phyloP scores from a whole-genome alignment of 257 asterid genomes.

The Cynanchum wilfordii region DNA sequence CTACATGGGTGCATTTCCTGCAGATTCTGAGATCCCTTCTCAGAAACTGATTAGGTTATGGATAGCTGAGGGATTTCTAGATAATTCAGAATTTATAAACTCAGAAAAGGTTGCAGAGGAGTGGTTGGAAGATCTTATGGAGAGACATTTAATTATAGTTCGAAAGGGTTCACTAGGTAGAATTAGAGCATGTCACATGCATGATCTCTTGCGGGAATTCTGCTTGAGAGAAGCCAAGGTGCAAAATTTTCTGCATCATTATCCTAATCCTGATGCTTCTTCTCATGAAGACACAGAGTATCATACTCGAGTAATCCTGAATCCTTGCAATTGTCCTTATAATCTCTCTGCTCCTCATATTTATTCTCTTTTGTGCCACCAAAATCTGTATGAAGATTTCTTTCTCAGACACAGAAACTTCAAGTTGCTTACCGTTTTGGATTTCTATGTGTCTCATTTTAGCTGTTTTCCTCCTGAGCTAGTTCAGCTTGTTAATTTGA shows the following conservation, averaged over 20 bases:
- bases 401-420: slow-evolving; percentile 18
- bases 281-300: not conserved
- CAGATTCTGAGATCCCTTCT: not conserved
- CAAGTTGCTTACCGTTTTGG: slow-evolving; percentile 30
- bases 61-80: slow-evolving; percentile 27
- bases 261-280: not conserved
- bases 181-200: slow-evolving; percentile 29
- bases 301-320: slow-evolving; percentile 15
- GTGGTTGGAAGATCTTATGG: slow-evolving; percentile 31
- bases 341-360: slow-evolving; percentile 14
- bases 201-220: slow-evolving; percentile 30
- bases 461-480: not conserved
- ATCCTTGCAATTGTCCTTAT: not conserved
- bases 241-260: slow-evolving; percentile 24
- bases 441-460: slow-evolving; percentile 20
- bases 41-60: not conserved
- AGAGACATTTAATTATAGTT: slow-evolving; percentile 26
- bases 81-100: not conserved
- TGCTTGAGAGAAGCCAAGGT: slow-evolving; percentile 36
- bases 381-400: slow-evolving; percentile 10
- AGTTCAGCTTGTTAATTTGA: not conserved
- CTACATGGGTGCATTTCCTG: slow-evolving; percentile 3
- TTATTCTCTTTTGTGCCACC: not conserved
- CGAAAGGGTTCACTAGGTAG: slow-evolving; percentile 24
- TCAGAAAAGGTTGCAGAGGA: slow-evolving; percentile 29